Base-by-base conservation (phyloP, 306 rosid species). In the Herpetospermum pedunculosum region DNA sequence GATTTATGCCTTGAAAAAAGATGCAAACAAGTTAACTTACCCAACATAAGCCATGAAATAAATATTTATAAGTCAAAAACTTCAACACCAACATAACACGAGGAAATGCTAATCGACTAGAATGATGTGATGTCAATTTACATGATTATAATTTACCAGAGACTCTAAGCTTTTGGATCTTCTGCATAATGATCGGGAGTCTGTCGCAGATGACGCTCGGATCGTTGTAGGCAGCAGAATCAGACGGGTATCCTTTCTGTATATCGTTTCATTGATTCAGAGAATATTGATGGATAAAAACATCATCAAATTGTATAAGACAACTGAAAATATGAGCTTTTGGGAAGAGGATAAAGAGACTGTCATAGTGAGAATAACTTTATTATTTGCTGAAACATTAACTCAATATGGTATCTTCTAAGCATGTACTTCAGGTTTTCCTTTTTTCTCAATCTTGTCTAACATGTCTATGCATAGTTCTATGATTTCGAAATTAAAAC, bases 181-280 rank as follows among this genome's bases (percentile, higher is more conserved):
- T 82, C 13, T 79, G 94, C 88, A 52, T 77, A 75, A 89, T 57
- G 57, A 89, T 77, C 32, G 96, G 97, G 75, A 91, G 96, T 85
- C 77, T 82, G 84, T 87, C 81, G 90, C 88, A 84, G 86, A 89
- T 84, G 80, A 77, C 43, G 78, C 89, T 80, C 55, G 99, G 99
- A 86, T 94, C 99, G 68, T 62, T 87, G 74, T 88, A 94, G 5
- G 90, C 87, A 67, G 89, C 89, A 69, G 95, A 79, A 80, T 94
- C 97, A 53, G 90, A 70, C 23, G 99, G 89, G 78, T 84, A 74
- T 49, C 96, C 97, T 76, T 85, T 84, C 99, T 94, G 97, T 89
- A 79, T 4, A 58, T 26, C 77, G 77, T 70, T 72, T 43, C 38
- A 78, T 62, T 41, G 77, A 34, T 79, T 64, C 70, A 69, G 26